These are phyloP conservation scores for Phyllosticta capitalensis DNA, from an alignment of 2,329 filamentous ascomycete species.

Conservation along the genomic window DNA sequence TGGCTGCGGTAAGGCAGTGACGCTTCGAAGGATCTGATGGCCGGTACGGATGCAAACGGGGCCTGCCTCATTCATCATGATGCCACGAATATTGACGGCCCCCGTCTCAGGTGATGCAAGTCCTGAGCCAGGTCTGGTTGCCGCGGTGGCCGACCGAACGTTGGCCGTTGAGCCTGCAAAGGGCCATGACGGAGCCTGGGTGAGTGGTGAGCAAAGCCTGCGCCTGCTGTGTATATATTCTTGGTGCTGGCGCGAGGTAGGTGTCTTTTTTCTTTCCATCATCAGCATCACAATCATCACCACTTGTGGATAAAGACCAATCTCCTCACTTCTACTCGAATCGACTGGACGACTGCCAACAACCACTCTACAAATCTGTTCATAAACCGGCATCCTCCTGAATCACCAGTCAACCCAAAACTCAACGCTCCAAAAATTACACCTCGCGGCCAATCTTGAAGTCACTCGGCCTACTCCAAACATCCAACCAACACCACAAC, in stretches of 20 bases:
- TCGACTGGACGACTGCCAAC: background rate
- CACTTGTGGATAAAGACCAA: background rate
- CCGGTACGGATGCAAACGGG: background rate
- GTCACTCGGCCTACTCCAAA: background rate
- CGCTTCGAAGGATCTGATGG: background rate
- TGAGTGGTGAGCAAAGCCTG: background rate
- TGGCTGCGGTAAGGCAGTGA: background rate
- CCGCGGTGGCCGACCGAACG: background rate
- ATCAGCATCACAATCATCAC: background rate
- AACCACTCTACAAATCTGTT: background rate
- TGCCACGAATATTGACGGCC: background rate
- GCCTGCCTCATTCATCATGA: background rate
- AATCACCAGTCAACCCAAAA: background rate
- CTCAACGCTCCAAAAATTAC: background rate
- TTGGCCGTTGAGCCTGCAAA: background rate
- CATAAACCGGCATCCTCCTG: background rate
- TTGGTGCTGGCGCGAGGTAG: conserved; percentile 3
- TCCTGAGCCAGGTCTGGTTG: background rate
- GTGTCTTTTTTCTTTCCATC: background rate
- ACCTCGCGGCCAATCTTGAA: background rate
- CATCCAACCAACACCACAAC: background rate
- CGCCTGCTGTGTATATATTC: conserved; percentile 3
- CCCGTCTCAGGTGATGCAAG: background rate
- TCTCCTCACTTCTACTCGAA: background rate
- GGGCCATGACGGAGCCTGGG: background rate